A percentile compares a stretch with the other conserved stretches of the same genome.
Evolutionary conservation across 495 filamentous ascomycete genomes (phyloP).

Genomic region (Aspergillus mulundensis): DNA sequence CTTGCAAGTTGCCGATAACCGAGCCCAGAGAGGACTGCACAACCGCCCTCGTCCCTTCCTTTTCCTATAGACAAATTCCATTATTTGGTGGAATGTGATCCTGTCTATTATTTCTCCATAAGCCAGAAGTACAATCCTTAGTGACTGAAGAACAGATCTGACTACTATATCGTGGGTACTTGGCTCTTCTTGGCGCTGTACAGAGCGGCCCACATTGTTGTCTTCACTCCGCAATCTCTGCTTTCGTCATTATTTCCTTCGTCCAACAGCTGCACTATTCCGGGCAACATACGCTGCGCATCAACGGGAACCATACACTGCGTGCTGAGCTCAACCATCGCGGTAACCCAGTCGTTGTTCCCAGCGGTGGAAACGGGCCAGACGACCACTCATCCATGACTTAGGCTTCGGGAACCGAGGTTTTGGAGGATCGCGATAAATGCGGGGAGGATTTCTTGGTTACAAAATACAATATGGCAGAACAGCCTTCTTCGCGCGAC

Average conservation of each 20-base stretch:
- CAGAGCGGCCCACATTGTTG: not conserved
- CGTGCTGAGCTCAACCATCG: not conserved
- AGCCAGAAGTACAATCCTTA: not conserved
- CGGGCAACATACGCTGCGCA: not conserved
- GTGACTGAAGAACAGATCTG: not conserved
- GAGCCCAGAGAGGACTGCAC: not conserved
- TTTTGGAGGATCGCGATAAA: not conserved
- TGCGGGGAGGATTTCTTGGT: not conserved
- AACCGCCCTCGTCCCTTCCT: not conserved
- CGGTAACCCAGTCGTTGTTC: not conserved
- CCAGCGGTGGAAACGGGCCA: not conserved
- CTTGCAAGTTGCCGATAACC: not conserved
- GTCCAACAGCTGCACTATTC: not conserved
- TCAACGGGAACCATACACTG: not conserved
- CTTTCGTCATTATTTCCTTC: conserved; percentile 6
- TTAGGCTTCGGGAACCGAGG: not conserved
- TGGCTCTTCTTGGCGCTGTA: conserved; percentile 9
- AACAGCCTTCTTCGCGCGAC: not conserved
- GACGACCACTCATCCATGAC: not conserved
- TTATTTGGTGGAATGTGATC: not conserved
- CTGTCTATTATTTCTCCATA: not conserved
- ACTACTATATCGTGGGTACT: conserved; percentile 2
- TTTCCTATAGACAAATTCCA: not conserved
- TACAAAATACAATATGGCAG: not conserved
- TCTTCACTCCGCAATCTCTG: conserved; percentile 4